Evolutionary conservation across 2,329 filamentous ascomycete species (phyloP).

Genomic region (Sarocladium brachiariae): DNA sequence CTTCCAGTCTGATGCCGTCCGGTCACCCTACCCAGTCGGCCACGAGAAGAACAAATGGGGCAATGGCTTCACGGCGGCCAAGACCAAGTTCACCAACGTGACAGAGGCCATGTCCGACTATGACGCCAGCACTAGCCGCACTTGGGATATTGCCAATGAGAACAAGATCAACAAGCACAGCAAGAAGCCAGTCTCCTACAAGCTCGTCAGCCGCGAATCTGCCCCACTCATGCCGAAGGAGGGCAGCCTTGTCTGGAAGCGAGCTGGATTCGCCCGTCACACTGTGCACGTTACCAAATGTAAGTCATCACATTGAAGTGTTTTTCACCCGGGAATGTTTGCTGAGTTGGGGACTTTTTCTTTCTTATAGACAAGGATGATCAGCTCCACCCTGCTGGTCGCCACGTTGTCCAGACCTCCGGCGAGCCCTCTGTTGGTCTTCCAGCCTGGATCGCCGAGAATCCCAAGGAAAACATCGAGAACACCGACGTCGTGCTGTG

Average conservation of each 20-base stretch:
- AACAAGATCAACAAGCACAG: conserved; percentile 76
- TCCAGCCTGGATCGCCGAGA: conserved; percentile 36
- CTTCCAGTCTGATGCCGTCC: conserved; percentile 9
- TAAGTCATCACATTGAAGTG: no score
- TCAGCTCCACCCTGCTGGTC: conserved; percentile 52
- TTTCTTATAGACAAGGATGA: conserved; percentile 51
- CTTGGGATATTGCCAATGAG: conserved; percentile 86
- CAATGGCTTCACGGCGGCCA: conserved; percentile 82
- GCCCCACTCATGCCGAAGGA: conserved; percentile 72
- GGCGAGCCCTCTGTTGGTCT: conserved; percentile 44
- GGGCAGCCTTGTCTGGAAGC: conserved; percentile 77
- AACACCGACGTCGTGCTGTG: conserved; percentile 51
- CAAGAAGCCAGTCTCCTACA: conserved; percentile 78
- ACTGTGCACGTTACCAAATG: conserved; percentile 84
- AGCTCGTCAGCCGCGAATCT: conserved; percentile 81
- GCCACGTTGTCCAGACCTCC: conserved; percentile 52
- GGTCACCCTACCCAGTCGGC: background rate
- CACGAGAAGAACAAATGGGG: conserved; percentile 34
- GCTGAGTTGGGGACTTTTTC: no score
- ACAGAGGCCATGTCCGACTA: conserved; percentile 11
- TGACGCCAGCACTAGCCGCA: conserved; percentile 40
- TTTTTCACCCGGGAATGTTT: no score
- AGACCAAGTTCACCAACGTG: conserved; percentile 56
- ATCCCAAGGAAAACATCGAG: conserved; percentile 42
- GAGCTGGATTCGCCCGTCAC: conserved; percentile 79